Evolutionary conservation across 805 yeast species (phyloP), one percentile per base, ranked within the genome.

Genomic region (Maudiozyma pseudohumilis): DNA sequence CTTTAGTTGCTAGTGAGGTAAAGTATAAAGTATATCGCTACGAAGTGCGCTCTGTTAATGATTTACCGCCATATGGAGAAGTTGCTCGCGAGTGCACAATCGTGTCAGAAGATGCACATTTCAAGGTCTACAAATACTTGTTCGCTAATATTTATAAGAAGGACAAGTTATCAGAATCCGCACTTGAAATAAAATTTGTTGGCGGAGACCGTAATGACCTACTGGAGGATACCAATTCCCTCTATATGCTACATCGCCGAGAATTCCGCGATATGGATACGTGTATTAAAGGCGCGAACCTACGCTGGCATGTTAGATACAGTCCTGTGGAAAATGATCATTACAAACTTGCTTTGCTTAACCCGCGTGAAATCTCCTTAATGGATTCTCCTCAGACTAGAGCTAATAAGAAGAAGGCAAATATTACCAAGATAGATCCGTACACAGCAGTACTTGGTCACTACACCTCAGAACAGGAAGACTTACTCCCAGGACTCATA

Each of bases 281-380:
- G 5, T 16, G 12, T 9, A 18, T 47, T 11, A 40, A 36, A 12
- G 38, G 40, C 6, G 20, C 17, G 7, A 36, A 33, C 12, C 20
- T 45, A 13, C 31, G 42, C 10, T 47, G 51, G 51, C 43, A 46
- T 30, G 41, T 41, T 11, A 25, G 35, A 2, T 38, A 24, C 29
- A 26, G 36, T 15, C 34, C 39, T 5, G 11, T 37, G 13, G 32
- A 36, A 15, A 36, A 33, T 11, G 41, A 38, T 28, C 46, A 42
- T 29, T 47, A 43, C 35, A 40, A 29, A 9, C 40, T 47, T 17
- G 37, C 21, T 16, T 27, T 43, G 18, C 30, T 45, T 10, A 30
- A 40, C 19, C 38, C 29, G 17, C 29, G 33, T 22, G 35, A 28
- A 12, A 35, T 32, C 8, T 31, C 37, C 16, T 29, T 31, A 15